phyloP scores from a whole-genome alignment of 2,329 filamentous ascomycete species.

The Fusarium poae region DNA sequence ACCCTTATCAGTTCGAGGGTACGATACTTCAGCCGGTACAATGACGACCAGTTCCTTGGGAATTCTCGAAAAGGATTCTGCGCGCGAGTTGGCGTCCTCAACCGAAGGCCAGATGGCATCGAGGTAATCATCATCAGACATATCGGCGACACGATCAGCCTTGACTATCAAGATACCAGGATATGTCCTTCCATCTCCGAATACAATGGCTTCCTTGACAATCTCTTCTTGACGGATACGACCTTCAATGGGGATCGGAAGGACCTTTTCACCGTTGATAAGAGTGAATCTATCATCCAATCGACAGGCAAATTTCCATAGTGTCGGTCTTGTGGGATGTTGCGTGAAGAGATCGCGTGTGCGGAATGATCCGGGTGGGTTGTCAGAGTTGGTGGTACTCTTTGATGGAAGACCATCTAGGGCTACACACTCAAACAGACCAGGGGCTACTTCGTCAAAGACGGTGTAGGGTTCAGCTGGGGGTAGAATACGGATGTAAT shows the following conservation, averaged over 20 bases:
- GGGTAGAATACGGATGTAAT: slow-evolving; percentile 52
- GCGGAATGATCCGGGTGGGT: slow-evolving; percentile 60
- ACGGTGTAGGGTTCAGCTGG: slow-evolving; percentile 42
- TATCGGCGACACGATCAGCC: slow-evolving; percentile 57
- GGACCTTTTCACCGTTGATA: slow-evolving; percentile 63
- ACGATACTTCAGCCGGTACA: slow-evolving; percentile 58
- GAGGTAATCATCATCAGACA: slow-evolving; percentile 61
- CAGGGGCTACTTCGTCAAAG: slow-evolving; percentile 49
- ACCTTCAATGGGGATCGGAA: slow-evolving; percentile 64
- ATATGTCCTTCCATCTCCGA: slow-evolving; percentile 65
- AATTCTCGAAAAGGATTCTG: slow-evolving; percentile 66
- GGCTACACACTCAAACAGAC: slow-evolving; percentile 56
- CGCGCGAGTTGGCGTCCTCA: slow-evolving; percentile 62
- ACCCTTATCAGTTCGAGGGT: slow-evolving; percentile 66
- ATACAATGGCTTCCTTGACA: slow-evolving; percentile 69
- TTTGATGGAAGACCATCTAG: slow-evolving; percentile 57
- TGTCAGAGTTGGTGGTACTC: slow-evolving; percentile 52
- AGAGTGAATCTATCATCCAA: slow-evolving; percentile 61
- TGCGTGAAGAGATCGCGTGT: slow-evolving; percentile 60
- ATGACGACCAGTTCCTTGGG: slow-evolving; percentile 66
- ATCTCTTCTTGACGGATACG: slow-evolving; percentile 64
- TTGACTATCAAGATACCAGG: slow-evolving; percentile 68
- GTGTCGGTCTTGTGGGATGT: slow-evolving; percentile 57
- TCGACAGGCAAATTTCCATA: slow-evolving; percentile 62
- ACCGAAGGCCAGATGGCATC: slow-evolving; percentile 64